Evolutionary conservation across 2,329 filamentous ascomycete species (phyloP), one percentile per base, ranked within the genome.

Genomic region (Exophiala sideris): DNA sequence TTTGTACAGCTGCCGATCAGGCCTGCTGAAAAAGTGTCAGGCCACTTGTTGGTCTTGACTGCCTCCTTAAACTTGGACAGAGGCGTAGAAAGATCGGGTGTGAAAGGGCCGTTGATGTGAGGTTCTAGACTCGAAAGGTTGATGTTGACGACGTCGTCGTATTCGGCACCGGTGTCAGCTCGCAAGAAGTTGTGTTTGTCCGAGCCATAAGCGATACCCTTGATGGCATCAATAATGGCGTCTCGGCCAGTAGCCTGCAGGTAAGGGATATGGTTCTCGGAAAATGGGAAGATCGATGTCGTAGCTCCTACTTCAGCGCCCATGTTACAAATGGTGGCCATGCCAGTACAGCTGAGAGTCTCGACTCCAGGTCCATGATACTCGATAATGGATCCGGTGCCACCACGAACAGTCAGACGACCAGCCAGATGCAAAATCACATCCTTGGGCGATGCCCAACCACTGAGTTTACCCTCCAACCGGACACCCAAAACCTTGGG

Each of bases 1-100:
- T 99, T 99, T 47, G 94, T 99, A 79, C 94, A 99, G 76, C 91
- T 96, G 57, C 94, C 94, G 68, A 99, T 99, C 50, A 99, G 81
- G 48, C 91, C 91, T 21, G 94, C 92, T 10, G 91, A 94, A 58
- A 99, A 87, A 59, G 86, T 90, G 68, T 89, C 83, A 2, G 94
- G 94, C 94, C 94, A 99, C 47, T 87, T 77, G 71, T 96, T 90
- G 64, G 87, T 80, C 72, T 87, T 80, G 18, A 96, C 89, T 1
- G 87, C 85, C 54, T 89, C 81, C 68, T 91, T 90, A 77, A 99
- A 99, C 67, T 86, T 81, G 45, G 91, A 96, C 50, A 99, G 76
- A 3, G 94, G 92, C 0, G 91, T 96, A 3, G 92, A 94, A 61
- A 99, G 80, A 70, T 99, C 94, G 1, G 94, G 94, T 0, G 94